phyloP scores from a whole-genome alignment of 2,329 filamentous ascomycete species.

The Septoria linicola region DNA sequence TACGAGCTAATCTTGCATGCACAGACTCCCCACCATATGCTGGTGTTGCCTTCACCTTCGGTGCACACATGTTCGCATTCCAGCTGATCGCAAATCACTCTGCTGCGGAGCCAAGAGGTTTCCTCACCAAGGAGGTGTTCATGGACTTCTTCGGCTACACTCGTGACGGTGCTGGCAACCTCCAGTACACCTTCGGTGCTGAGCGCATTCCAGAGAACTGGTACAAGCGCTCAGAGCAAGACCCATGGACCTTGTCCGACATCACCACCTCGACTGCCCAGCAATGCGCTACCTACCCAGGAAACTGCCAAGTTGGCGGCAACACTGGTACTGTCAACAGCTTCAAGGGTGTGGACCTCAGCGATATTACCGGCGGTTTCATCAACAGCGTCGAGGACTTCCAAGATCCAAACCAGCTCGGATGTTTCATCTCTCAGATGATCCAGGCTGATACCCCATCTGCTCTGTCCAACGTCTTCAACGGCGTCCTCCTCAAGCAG shows the following conservation, averaged over 20 bases:
- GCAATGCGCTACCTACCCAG: conserved; percentile 29
- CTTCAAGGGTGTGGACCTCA: conserved; percentile 28
- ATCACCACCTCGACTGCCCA: conserved; percentile 30
- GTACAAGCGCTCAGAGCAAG: conserved; percentile 29
- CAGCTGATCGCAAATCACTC: conserved; percentile 31
- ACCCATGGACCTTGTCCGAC: conserved; percentile 29
- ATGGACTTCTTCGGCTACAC: conserved; percentile 29
- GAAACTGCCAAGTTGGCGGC: conserved; percentile 28
- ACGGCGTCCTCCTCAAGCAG: conserved; percentile 19
- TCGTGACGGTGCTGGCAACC: conserved; percentile 16
- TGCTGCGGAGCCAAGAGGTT: conserved; percentile 26
- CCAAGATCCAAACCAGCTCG: conserved; percentile 25
- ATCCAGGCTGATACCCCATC: conserved; percentile 28
- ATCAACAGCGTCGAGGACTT: conserved; percentile 28
- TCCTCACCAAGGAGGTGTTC: conserved; percentile 27
- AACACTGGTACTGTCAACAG: conserved; percentile 32
- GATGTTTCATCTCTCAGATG: conserved; percentile 30
- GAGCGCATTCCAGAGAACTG: conserved; percentile 32
- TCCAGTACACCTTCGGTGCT: conserved; percentile 26
- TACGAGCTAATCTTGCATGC: too few relatives aligned
- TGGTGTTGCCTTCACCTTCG: conserved; percentile 33
- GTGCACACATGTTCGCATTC: conserved; percentile 33
- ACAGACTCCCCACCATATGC: conserved; percentile 27
- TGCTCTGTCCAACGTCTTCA: conserved; percentile 26
- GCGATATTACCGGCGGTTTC: conserved; percentile 29